Evolutionary conservation across 331 rosid genomes (phyloP).

Genomic region (Phaseolus coccineus): DNA sequence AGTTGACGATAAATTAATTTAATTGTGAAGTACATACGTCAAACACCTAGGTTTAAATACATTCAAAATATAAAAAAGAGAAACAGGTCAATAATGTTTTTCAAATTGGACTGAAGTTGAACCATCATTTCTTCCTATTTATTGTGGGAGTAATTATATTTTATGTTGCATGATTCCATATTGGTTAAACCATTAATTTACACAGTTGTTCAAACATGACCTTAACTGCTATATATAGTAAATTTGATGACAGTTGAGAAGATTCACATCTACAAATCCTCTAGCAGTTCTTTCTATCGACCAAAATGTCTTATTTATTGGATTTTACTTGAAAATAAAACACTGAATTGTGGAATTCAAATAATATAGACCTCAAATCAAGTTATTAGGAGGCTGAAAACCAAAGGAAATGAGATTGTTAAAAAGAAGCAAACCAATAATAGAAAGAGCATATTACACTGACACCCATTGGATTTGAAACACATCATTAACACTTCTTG

Average conservation of each 20-base stretch:
- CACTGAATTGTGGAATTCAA: not conserved
- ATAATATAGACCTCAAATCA: constrained; percentile 1
- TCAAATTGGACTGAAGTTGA: not conserved
- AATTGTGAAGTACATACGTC: not conserved
- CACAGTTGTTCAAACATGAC: not conserved
- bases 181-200: not conserved
- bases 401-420: not conserved
- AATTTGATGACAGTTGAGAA: not conserved
- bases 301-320: too few relatives aligned
- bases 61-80: too few relatives aligned
- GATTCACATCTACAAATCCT: constrained; percentile 1
- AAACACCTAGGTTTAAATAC: constrained; percentile 3
- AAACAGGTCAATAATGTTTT: too few relatives aligned
- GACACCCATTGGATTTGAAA: not conserved
- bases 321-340: not conserved
- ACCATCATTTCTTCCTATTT: not conserved
- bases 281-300: not conserved
- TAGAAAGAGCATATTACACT: not conserved
- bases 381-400: not conserved
- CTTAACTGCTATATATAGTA: not conserved
- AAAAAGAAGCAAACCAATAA: not conserved
- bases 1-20: not conserved
- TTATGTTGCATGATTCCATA: not conserved
- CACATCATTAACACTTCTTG: not conserved
- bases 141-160: not conserved